Evolutionary conservation across 805 yeast genomes (phyloP).

Genomic region (Ogataea pilisensis): DNA sequence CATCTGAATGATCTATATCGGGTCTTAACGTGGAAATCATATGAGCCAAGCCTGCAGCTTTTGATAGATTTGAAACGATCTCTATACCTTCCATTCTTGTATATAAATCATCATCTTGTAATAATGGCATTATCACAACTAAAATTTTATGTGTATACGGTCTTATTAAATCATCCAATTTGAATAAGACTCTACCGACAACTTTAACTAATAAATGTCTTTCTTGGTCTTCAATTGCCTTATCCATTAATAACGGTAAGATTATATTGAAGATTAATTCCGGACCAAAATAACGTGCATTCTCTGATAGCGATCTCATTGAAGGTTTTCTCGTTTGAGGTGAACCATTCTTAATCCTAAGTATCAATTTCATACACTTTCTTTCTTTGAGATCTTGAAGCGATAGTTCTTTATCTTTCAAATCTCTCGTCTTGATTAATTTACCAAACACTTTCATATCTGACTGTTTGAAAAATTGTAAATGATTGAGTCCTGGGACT

Average conservation of each 20-base stretch:
- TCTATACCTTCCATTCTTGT: slow-evolving; percentile 78
- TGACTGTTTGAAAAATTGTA: slow-evolving; percentile 64
- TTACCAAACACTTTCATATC: slow-evolving; percentile 72
- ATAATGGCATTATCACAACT: slow-evolving; percentile 70
- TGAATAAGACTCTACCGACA: slow-evolving; percentile 62
- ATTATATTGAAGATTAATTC: slow-evolving; percentile 61
- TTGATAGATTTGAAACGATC: slow-evolving; percentile 66
- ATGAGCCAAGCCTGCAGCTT: slow-evolving; percentile 76
- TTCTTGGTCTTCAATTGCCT: slow-evolving; percentile 72
- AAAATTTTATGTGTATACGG: slow-evolving; percentile 74
- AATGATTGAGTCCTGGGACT: slow-evolving; percentile 60
- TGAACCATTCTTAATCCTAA: slow-evolving; percentile 76
- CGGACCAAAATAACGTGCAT: slow-evolving; percentile 66
- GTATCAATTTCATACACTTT: slow-evolving; percentile 56
- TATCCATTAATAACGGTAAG: slow-evolving; percentile 74
- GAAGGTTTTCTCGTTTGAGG: slow-evolving; percentile 66
- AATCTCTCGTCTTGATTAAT: slow-evolving; percentile 36
- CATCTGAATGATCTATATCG: slow-evolving; percentile 79
- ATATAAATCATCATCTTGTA: slow-evolving; percentile 75
- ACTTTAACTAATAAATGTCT: slow-evolving; percentile 78
- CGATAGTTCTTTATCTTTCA: slow-evolving; percentile 33
- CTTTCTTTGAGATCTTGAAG: slow-evolving; percentile 55
- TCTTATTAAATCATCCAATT: slow-evolving; percentile 57
- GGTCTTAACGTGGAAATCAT: slow-evolving; percentile 79
- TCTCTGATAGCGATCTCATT: slow-evolving; percentile 59